Base-by-base conservation (phyloP, 176 grass and related monocot species). In the Puya raimondii region DNA sequence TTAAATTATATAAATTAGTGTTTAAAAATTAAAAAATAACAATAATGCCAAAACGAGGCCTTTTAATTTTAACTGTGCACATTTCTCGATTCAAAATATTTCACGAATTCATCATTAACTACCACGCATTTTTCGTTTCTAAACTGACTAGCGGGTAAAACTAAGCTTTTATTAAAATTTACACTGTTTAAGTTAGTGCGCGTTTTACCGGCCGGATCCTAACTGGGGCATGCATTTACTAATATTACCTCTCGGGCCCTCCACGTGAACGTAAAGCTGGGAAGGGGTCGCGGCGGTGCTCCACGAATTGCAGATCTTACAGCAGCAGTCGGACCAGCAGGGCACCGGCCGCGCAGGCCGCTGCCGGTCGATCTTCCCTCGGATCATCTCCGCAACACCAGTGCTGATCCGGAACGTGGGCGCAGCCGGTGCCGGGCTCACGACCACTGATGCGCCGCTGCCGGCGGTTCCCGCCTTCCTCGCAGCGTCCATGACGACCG, bases 301-400 rank as follows among this genome's bases (percentile, higher is more conserved):
- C 91, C 87, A 96, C 2, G 86, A 69, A 70, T 99, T 86, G 80
- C 95, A 99, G 29, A 80, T 57, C 78, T 91, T 90, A 85, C 95
- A 99, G 85, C 94, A 87, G 67, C 95, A 99, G 85, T 99, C 95
- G 50, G 95, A 99, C 95, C 95, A 99, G 79, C 80, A 85, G 0
- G 95, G 87, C n/a, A 78, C 68, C 53, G 23, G 77, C 17, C 64
- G 69, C 11, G 83, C 65, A n/a, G 61, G 79, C 0, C 78, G 78
- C 0, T 74, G 85, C 2, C 77, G 76, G 72, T 76, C 84, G 50
- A 92, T 79, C 79, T 92, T 97, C 13, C 89, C 89, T 68, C 71
- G 85, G 79, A 97, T 89, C 68, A 97, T 72, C 82, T 97, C 89
- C 11, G 79, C 72, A 63, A 97, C 83, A 51, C 82, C 82, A 1